Evolutionary conservation across 805 yeast genomes (phyloP).

Genomic region (Saccharomycopsis amapae): DNA sequence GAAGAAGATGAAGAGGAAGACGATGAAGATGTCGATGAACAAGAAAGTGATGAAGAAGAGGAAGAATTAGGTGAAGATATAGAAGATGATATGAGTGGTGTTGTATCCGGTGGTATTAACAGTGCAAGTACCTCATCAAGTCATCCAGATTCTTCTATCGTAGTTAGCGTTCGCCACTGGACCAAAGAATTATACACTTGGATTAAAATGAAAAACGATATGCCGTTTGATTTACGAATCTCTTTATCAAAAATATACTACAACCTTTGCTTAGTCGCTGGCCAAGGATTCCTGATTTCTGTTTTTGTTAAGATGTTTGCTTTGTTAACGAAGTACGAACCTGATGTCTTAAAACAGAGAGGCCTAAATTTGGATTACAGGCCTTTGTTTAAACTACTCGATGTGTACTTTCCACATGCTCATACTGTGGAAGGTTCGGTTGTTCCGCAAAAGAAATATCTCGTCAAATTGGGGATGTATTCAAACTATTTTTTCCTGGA

Average conservation of each 20-base stretch:
- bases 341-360: constrained; percentile 25
- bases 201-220: constrained; percentile 67
- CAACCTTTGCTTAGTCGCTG: constrained; percentile 62
- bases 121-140: constrained; percentile 2
- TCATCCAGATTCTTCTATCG: constrained; percentile 62
- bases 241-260: constrained; percentile 63
- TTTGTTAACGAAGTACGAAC: constrained; percentile 39
- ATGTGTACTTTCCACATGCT: constrained; percentile 38
- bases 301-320: constrained; percentile 58
- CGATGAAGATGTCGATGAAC: constrained; percentile 34
- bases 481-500: constrained; percentile 50
- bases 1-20: constrained; percentile 32
- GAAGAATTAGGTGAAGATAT: constrained; percentile 30
- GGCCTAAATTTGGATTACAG: constrained; percentile 33
- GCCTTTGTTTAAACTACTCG: constrained; percentile 28
- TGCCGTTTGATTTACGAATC: constrained; percentile 61
- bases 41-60: constrained; percentile 25
- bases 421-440: constrained; percentile 39
- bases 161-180: constrained; percentile 75
- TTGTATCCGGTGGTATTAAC: constrained; percentile 11
- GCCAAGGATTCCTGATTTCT: constrained; percentile 56
- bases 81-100: constrained; percentile 31
- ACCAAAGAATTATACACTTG: constrained; percentile 77
- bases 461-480: constrained; percentile 43
- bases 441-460: constrained; percentile 31